Evolutionary conservation across 345 rosid genomes (phyloP).

Genomic region (Microthlaspi erraticum): DNA sequence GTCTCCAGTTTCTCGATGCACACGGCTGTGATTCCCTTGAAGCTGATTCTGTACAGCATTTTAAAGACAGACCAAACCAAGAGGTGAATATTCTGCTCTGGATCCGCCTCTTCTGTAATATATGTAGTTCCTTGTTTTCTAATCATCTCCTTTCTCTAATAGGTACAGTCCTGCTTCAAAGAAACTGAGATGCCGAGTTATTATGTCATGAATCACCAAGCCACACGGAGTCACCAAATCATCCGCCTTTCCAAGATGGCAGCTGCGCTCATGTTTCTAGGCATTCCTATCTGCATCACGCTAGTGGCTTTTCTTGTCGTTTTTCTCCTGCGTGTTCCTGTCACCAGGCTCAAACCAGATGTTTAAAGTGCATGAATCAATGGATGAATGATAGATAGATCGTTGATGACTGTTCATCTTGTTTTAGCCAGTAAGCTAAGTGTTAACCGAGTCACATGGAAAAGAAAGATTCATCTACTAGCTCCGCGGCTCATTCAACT

Average conservation of each 20-base stretch:
- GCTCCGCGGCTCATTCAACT: slow-evolving; percentile 4
- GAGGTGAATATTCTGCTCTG: slow-evolving; percentile 11
- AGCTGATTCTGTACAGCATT: not conserved
- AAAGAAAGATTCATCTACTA: slow-evolving; percentile 20
- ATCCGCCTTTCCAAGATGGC: no score
- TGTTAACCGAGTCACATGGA: slow-evolving; percentile 29
- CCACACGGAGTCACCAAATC: not conserved
- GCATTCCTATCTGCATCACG: not conserved
- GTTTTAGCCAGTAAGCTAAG: slow-evolving; percentile 13
- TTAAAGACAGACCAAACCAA: not conserved
- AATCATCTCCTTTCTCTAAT: not conserved
- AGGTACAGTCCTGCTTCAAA: not conserved
- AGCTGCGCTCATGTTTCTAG: not conserved
- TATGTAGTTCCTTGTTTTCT: not conserved
- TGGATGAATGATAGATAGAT: slow-evolving; percentile 13
- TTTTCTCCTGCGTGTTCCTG: no score
- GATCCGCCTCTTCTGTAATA: not conserved
- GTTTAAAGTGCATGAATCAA: no score
- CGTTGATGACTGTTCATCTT: slow-evolving; percentile 10
- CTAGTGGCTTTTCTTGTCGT: no score
- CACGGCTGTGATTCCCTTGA: slow-evolving; percentile 27
- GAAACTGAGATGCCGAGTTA: slow-evolving; percentile 4
- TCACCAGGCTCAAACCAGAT: no score
- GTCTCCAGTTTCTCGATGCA: slow-evolving; percentile 26
- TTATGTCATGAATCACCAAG: not conserved